phyloP scores from a whole-genome alignment of 2,329 filamentous ascomycete genomes.

The Byssochlamys sp. region DNA sequence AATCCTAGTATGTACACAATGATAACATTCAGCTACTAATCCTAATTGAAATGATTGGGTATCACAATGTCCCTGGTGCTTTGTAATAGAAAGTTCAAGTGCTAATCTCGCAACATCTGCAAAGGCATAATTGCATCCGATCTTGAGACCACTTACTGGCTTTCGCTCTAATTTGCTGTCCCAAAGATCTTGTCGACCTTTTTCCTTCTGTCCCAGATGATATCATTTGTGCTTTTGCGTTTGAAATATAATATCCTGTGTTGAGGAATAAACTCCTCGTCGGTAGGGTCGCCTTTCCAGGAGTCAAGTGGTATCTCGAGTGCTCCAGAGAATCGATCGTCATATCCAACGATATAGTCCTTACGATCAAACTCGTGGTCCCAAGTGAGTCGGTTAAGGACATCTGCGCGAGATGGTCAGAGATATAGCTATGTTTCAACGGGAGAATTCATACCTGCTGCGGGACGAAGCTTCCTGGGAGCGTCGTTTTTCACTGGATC shows the following conservation, averaged over 20 bases:
- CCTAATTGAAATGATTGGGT: background rate
- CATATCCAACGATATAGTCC: slow-evolving; percentile 45
- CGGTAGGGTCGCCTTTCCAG: slow-evolving; percentile 46
- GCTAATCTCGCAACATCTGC: background rate
- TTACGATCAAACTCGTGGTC: slow-evolving; percentile 36
- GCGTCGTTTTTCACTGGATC: background rate
- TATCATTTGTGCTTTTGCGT: slow-evolving; percentile 26
- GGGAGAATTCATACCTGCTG: slow-evolving; percentile 3
- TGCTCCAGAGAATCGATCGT: slow-evolving; percentile 44
- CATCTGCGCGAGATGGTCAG: slow-evolving; percentile 18
- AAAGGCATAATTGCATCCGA: background rate
- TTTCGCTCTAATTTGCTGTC: slow-evolving; percentile 21
- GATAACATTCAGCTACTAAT: background rate
- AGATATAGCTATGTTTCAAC: background rate
- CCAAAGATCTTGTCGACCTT: slow-evolving; percentile 41
- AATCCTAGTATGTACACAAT: too few species aligned
- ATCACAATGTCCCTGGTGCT: background rate
- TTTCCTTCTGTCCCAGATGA: slow-evolving; percentile 43
- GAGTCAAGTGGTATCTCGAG: slow-evolving; percentile 38
- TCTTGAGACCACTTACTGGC: background rate
- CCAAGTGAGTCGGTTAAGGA: slow-evolving; percentile 43
- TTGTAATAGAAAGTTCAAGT: background rate
- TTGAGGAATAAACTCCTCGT: slow-evolving; percentile 49
- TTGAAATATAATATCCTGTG: slow-evolving; percentile 46
- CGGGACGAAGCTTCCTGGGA: slow-evolving; percentile 9